phyloP scores from a whole-genome alignment of 1,139 yeast genomes.

The Suhomyces kunorum region DNA sequence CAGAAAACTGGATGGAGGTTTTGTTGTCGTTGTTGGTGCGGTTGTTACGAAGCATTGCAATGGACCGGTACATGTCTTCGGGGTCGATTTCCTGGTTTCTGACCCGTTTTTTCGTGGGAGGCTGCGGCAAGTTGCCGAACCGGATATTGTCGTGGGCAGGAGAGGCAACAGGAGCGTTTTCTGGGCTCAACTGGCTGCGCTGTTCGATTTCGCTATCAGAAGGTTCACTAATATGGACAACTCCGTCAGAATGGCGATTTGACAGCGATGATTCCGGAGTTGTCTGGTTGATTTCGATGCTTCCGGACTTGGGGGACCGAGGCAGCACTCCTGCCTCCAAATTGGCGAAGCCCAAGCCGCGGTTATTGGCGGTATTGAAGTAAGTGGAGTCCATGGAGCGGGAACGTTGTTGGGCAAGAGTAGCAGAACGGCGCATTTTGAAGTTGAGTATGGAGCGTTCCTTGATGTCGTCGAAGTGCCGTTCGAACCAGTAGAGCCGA shows the following conservation, averaged over 20 bases:
- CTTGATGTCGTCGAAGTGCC: conserved; percentile 81
- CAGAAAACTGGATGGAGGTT: conserved; percentile 14
- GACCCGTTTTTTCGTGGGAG: conserved; percentile 27
- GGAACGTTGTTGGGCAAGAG: conserved; percentile 65
- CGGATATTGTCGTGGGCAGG: conserved; percentile 27
- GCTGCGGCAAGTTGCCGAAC: conserved; percentile 45
- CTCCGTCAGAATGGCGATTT: conserved; percentile 18
- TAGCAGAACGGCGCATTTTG: conserved; percentile 77
- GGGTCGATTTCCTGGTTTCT: conserved; percentile 64
- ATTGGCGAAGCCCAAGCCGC: conserved; percentile 30
- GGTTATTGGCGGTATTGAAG: conserved; percentile 41
- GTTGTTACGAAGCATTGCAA: conserved; percentile 68
- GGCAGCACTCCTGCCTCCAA: not conserved
- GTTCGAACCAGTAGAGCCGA: conserved; percentile 88
- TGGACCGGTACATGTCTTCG: conserved; percentile 79
- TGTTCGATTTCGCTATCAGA: conserved; percentile 15
- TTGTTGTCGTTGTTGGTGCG: conserved; percentile 22
- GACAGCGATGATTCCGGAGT: conserved; percentile 21
- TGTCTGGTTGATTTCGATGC: conserved; percentile 7
- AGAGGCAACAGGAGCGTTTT: conserved; percentile 5
- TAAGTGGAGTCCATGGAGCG: conserved; percentile 32
- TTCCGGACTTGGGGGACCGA: conserved; percentile 1
- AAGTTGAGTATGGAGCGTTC: conserved; percentile 71
- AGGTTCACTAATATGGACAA: conserved; percentile 42
- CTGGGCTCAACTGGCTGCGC: conserved; percentile 32